These are phyloP conservation scores for Exobasidium cylindrosporum DNA, from an alignment of 1,284 basidiomycete species.

Conservation along the genomic window DNA sequence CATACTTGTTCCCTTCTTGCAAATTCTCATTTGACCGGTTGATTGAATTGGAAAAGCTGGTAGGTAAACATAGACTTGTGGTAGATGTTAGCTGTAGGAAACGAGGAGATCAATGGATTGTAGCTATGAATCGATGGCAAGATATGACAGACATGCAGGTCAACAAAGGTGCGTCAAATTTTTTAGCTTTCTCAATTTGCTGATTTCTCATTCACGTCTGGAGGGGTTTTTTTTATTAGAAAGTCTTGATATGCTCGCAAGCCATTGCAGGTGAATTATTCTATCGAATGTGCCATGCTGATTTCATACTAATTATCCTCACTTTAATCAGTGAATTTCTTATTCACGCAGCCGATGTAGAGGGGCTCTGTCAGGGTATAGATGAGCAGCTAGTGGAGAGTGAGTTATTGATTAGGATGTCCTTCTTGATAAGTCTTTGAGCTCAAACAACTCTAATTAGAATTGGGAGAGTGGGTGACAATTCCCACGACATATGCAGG, in stretches of 20 bases:
- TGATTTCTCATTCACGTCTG: conserved; percentile 10
- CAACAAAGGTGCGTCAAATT: conserved; percentile 53
- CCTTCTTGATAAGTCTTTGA: not conserved
- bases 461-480: conserved; percentile 82
- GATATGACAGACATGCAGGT: conserved; percentile 92
- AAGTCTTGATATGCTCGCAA: conserved; percentile 17
- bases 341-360: conserved; percentile 95
- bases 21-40: conserved; percentile 76
- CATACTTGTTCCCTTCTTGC: conserved; percentile 81
- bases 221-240: not conserved
- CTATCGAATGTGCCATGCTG: conserved; percentile 61
- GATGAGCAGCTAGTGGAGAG: conserved; percentile 83
- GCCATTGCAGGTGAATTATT: conserved; percentile 50
- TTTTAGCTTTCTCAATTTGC: no score
- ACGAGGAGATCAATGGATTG: conserved; percentile 75
- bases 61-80: conserved; percentile 84
- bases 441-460: conserved; percentile 57
- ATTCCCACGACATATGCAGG: conserved; percentile 97
- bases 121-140: conserved; percentile 99
- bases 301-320: conserved; percentile 60
- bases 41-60: conserved; percentile 63
- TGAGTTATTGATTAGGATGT: conserved; percentile 57
- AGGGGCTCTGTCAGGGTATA: conserved; percentile 93
- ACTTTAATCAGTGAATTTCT: conserved; percentile 87
- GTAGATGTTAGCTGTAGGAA: conserved; percentile 93